phyloP scores from a whole-genome alignment of 2,329 filamentous ascomycete species.

The Diaporthe nobilis region DNA sequence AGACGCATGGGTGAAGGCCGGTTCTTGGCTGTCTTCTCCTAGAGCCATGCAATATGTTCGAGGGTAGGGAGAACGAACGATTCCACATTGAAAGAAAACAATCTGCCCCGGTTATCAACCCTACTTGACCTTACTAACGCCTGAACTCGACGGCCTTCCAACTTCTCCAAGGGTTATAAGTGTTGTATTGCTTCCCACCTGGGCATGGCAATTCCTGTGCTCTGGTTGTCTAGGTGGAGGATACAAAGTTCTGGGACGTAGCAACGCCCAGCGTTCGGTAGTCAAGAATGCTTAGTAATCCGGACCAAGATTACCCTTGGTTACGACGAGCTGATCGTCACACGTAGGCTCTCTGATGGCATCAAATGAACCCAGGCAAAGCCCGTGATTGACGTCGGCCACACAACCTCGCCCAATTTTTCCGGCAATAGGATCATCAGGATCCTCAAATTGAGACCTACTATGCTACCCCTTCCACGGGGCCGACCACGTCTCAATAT shows the following conservation, averaged over 20 bases:
- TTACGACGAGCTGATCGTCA: neutral
- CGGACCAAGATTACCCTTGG: neutral
- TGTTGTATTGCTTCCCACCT: conserved; percentile 11
- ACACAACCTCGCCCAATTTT: neutral
- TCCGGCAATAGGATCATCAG: neutral
- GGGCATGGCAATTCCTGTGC: neutral
- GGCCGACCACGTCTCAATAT: neutral
- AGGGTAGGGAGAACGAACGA: too few species aligned
- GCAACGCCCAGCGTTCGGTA: neutral
- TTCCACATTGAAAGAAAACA: too few species aligned
- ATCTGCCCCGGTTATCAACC: too few species aligned
- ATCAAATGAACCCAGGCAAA: neutral
- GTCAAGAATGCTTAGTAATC: neutral
- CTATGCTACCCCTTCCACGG: neutral
- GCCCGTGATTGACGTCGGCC: neutral
- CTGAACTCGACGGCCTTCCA: too few species aligned
- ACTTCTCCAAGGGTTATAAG: too few species aligned
- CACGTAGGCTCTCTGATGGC: neutral
- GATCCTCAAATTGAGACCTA: neutral
- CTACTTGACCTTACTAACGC: too few species aligned
- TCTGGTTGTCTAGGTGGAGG: neutral
- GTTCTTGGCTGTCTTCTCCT: too few species aligned
- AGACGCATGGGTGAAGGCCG: too few species aligned
- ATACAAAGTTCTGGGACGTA: neutral
- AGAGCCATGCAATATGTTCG: too few species aligned